A percentile compares a stretch with the other conserved stretches of the same genome.
These are phyloP conservation scores for Megacollybia marginata DNA, from an alignment of 768 basidiomycete species.

Conservation along the genomic window DNA sequence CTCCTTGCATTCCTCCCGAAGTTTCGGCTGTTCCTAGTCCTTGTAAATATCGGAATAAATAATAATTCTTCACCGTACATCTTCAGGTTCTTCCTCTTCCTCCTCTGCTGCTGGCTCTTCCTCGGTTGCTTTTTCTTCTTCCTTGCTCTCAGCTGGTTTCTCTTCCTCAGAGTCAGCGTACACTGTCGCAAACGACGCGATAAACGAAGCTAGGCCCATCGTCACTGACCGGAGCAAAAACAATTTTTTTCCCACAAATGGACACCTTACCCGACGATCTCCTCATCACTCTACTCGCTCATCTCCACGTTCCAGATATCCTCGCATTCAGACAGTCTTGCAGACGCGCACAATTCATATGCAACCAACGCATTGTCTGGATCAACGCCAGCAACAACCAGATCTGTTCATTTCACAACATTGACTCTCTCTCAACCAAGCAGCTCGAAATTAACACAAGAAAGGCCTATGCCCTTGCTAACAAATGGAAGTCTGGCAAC, in stretches of 20 bases:
- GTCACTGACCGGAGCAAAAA: too few relatives aligned
- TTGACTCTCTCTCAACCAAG: constrained; percentile 1
- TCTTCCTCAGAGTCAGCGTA: constrained; percentile 29
- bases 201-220: constrained; percentile 30
- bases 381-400: constrained; percentile 36
- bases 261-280: constrained; percentile 23
- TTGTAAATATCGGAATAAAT: neutral
- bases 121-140: constrained; percentile 40
- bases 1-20: constrained; percentile 72
- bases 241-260: too few relatives aligned
- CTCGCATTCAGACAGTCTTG: constrained; percentile 44
- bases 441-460: neutral
- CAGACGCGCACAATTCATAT: constrained; percentile 35
- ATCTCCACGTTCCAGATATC: constrained; percentile 32
- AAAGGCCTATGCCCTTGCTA: constrained; percentile 23
- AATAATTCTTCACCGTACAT: constrained; percentile 43
- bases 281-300: constrained; percentile 26
- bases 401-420: constrained; percentile 45
- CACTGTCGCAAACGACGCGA: constrained; percentile 37
- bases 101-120: constrained; percentile 35
- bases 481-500: constrained; percentile 32
- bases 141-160: constrained; percentile 7
- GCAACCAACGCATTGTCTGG: constrained; percentile 50
- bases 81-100: constrained; percentile 68
- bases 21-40: constrained; percentile 54